Percentiles rank a stretch among this genome's conserved stretches.
phyloP scores from a whole-genome alignment of 2,329 filamentous ascomycete genomes.

The Lecanoromycetidae sp. region DNA sequence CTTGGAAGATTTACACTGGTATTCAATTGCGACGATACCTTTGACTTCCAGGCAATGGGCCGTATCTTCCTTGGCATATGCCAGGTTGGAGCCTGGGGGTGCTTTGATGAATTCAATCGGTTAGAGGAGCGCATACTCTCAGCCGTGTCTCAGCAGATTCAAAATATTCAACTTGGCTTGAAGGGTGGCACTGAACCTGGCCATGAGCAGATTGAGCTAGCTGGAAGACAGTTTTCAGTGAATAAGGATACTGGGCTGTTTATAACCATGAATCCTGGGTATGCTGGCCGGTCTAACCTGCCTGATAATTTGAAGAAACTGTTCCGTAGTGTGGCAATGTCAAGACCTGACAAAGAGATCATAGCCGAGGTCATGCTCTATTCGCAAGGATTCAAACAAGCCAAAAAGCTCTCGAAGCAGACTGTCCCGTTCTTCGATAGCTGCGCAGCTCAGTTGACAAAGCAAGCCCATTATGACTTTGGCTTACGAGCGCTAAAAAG shows the following conservation, averaged over 20 bases:
- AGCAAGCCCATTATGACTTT: conserved; percentile 98
- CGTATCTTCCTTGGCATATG: conserved; percentile 98
- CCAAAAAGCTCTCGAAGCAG: conserved; percentile 84
- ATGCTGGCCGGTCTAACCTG: conserved; percentile 92
- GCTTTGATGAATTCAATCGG: conserved; percentile 99
- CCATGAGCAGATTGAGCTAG: conserved; percentile 82
- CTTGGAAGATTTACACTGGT: conserved; percentile 95
- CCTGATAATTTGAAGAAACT: conserved; percentile 99
- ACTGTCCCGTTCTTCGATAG: conserved; percentile 97
- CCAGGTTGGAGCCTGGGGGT: conserved; percentile 97
- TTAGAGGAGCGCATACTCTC: conserved; percentile 95
- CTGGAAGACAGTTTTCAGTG: conserved; percentile 79
- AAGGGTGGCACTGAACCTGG: conserved; percentile 72
- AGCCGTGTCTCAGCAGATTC: conserved; percentile 96
- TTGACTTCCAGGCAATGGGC: conserved; percentile 99
- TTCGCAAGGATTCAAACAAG: conserved; percentile 96
- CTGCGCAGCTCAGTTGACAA: conserved; percentile 68
- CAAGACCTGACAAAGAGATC: conserved; percentile 97
- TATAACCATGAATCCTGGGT: conserved; percentile 99
- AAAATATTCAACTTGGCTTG: conserved; percentile 95
- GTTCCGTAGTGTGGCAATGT: conserved; percentile 99
- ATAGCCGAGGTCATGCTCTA: conserved; percentile 99
- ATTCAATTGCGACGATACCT: conserved; percentile 98
- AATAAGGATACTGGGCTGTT: conserved; percentile 95
- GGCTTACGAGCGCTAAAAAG: conserved; percentile 95